These are phyloP conservation scores for Trypanosomatidae sp. DNA, from an alignment of 208 protist genomes.

Conservation along the genomic window DNA sequence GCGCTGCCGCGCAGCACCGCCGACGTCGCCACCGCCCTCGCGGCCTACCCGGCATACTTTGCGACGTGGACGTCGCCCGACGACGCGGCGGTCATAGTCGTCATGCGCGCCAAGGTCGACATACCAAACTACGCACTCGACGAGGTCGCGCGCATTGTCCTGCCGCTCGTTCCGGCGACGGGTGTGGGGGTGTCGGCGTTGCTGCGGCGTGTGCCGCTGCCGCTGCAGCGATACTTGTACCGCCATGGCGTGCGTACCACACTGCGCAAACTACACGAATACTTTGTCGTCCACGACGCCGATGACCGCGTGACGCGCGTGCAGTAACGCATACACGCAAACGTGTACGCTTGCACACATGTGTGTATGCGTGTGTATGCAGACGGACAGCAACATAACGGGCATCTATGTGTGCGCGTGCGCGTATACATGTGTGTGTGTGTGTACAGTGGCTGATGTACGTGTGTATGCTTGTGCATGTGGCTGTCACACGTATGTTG, in stretches of 20 bases:
- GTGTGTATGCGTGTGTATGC: not conserved
- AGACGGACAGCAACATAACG: not conserved
- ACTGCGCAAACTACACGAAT: constrained; percentile 35
- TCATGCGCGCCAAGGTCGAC: constrained; percentile 66
- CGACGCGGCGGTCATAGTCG: constrained; percentile 35
- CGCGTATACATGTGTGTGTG: not conserved
- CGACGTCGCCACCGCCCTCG: constrained; percentile 25
- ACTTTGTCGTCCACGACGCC: constrained; percentile 46
- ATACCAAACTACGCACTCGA: constrained; percentile 22
- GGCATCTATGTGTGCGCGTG: not conserved
- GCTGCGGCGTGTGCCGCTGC: constrained; percentile 47
- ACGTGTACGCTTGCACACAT: not conserved
- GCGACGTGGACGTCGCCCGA: constrained; percentile 60
- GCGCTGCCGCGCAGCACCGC: constrained; percentile 27
- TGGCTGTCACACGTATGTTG: no score
- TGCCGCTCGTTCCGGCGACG: constrained; percentile 53
- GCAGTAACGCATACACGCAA: constrained; percentile 5
- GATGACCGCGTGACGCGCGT: constrained; percentile 60
- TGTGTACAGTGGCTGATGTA: not conserved
- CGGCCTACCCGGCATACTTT: constrained; percentile 59
- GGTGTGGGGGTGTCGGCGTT: constrained; percentile 33
- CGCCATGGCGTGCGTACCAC: constrained; percentile 44
- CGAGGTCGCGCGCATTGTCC: constrained; percentile 39
- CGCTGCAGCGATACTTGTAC: constrained; percentile 68
- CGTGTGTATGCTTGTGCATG: not conserved